Evolutionary conservation across 164 flowering plant species (phyloP).

Genomic region (Magnolia kwangsiensis): DNA sequence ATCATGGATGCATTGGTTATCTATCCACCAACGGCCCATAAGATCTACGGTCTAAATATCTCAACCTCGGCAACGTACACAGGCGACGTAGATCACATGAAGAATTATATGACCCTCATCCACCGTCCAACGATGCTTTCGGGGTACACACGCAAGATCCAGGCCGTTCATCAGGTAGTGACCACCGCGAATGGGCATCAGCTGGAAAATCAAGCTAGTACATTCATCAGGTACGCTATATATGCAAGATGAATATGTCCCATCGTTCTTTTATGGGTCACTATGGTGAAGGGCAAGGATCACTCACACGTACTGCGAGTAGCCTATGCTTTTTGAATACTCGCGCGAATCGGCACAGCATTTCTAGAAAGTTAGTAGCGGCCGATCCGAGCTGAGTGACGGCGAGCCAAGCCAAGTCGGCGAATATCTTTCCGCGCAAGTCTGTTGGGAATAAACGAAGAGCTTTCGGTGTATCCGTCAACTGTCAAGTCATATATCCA

Average conservation of each 20-base stretch:
- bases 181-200: too few relatives aligned
- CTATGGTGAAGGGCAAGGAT: not conserved
- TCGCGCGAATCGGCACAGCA: not conserved
- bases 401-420: not conserved
- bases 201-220: too few relatives aligned
- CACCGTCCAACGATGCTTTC: too few relatives aligned
- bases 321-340: not conserved
- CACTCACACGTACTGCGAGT: not conserved
- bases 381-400: not conserved
- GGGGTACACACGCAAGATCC: too few relatives aligned
- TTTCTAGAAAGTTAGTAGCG: not conserved
- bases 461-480: constrained; percentile 11
- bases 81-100: too few relatives aligned
- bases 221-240: not conserved
- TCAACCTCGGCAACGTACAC: too few relatives aligned
- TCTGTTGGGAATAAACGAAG: constrained; percentile 1
- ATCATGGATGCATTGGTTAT: too few relatives aligned
- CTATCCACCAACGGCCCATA: too few relatives aligned
- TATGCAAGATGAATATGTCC: not conserved
- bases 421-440: not conserved
- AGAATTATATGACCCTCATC: too few relatives aligned
- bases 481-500: not conserved
- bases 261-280: too few relatives aligned
- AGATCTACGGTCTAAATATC: too few relatives aligned
- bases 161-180: too few relatives aligned